Conservation (phyloP, 2,329 filamentous ascomycete species). For the Calcarisporium arbuscula region DNA sequence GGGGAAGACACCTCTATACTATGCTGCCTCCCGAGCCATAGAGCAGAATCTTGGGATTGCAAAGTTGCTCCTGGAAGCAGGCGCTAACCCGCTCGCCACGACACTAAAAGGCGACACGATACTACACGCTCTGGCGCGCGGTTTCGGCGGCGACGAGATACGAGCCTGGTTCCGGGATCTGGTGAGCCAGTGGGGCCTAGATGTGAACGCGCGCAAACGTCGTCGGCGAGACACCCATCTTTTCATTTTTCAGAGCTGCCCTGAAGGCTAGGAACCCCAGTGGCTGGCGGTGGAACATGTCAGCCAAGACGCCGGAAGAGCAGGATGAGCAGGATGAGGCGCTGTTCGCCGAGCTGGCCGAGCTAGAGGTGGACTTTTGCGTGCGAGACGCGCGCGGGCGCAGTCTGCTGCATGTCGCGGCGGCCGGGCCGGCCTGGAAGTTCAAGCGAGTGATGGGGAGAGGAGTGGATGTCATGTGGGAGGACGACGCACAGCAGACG, state of each 20-base stretch:
- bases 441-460: constrained; percentile 19
- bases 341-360: constrained; percentile 9
- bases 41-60: not conserved
- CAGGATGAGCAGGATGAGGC: not conserved
- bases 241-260: constrained; percentile 7
- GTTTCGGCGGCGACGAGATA: constrained; percentile 1
- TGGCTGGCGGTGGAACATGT: too few relatives aligned
- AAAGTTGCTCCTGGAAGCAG: constrained; percentile 12
- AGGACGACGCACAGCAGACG: constrained; percentile 22
- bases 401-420: constrained; percentile 23
- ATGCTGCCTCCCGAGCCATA: constrained; percentile 6
- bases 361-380: constrained; percentile 19
- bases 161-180: constrained; percentile 14
- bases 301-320: too few relatives aligned
- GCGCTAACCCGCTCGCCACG: constrained; percentile 13
- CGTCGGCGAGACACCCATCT: constrained; percentile 18
- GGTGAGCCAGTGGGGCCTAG: constrained; percentile 6
- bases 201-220: constrained; percentile 19
- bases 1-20: constrained; percentile 20
- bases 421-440: constrained; percentile 7
- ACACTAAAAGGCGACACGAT: constrained; percentile 13
- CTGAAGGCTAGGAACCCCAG: too few relatives aligned
- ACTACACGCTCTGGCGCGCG: constrained; percentile 14
- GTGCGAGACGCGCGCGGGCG: constrained; percentile 18
- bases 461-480: constrained; percentile 22